Evolutionary conservation across 23 red algal genomes (phyloP).

Genomic region (Gracilaria gracilis): DNA sequence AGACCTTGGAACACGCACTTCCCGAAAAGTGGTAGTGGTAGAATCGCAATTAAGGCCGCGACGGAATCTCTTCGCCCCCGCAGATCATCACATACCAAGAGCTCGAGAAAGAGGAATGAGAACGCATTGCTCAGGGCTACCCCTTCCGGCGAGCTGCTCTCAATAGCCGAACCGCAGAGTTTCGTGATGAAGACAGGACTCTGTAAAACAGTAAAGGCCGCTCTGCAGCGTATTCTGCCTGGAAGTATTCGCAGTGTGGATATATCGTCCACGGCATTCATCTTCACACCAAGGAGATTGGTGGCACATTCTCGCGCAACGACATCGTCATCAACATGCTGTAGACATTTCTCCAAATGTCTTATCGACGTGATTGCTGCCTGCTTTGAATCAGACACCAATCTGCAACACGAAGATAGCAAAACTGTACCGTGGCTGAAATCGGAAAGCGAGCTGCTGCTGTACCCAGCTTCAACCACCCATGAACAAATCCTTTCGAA

Average conservation of each 20-base stretch:
- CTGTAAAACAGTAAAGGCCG: constrained; percentile 2
- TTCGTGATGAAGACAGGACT: constrained; percentile 6
- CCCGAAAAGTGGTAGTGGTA: constrained; percentile 20
- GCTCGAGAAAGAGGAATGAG: not conserved
- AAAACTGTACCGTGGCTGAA: not conserved
- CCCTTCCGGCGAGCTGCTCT: not conserved
- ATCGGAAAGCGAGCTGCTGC: not conserved
- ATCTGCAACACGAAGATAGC: constrained; percentile 30
- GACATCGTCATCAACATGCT: not conserved
- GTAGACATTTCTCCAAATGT: not conserved
- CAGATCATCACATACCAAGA: constrained; percentile 32
- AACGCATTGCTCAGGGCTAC: not conserved
- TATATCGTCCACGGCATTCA: constrained; percentile 12
- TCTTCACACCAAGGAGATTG: not conserved
- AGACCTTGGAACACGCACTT: not conserved
- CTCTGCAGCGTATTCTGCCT: constrained; percentile 29
- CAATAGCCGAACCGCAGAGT: not conserved
- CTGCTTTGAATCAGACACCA: not conserved
- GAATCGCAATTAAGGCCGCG: constrained; percentile 32
- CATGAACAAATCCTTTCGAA: constrained; percentile 17
- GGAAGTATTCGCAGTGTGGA: not conserved
- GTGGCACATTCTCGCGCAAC: constrained; percentile 19
- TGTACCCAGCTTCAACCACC: constrained; percentile 3
- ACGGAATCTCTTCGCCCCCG: constrained; percentile 16
- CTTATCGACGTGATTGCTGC: not conserved